These are phyloP conservation scores for Penicillium longicatenatum DNA, from an alignment of 495 filamentous ascomycete genomes.

Conservation along the genomic window DNA sequence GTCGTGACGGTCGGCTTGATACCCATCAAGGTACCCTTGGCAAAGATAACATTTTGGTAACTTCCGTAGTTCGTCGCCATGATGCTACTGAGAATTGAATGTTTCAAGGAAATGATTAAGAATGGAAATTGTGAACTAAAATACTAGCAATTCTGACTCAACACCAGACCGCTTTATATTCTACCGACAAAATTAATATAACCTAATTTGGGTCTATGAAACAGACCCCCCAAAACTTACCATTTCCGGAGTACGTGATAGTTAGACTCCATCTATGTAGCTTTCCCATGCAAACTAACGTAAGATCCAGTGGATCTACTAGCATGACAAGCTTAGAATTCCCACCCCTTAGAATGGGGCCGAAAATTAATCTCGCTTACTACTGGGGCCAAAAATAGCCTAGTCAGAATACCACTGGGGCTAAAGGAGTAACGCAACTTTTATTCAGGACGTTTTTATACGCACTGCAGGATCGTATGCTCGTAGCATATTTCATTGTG, in stretches of 20 bases:
- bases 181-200: not conserved
- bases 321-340: not conserved
- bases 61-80: conserved; percentile 46
- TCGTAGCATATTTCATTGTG: not conserved
- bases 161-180: not conserved
- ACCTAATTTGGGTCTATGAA: not conserved
- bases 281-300: not conserved
- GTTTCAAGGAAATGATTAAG: not conserved
- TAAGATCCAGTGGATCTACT: not conserved
- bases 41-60: conserved; percentile 53
- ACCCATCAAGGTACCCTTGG: conserved; percentile 49
- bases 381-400: not conserved
- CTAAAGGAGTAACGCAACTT: not conserved
- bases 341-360: too few relatives aligned
- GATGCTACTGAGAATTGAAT: not conserved
- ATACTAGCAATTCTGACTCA: not conserved
- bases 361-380: too few relatives aligned
- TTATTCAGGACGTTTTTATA: not conserved
- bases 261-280: not conserved
- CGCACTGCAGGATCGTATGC: not conserved
- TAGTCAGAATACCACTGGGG: not conserved
- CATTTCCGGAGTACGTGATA: not conserved
- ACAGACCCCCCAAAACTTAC: not conserved
- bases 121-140: not conserved
- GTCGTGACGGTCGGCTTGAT: conserved; percentile 57